Percentiles rank a stretch among this genome's conserved stretches.
Conservation (phyloP, 1,139 yeast genomes). For the Kodamaea sp. region DNA sequence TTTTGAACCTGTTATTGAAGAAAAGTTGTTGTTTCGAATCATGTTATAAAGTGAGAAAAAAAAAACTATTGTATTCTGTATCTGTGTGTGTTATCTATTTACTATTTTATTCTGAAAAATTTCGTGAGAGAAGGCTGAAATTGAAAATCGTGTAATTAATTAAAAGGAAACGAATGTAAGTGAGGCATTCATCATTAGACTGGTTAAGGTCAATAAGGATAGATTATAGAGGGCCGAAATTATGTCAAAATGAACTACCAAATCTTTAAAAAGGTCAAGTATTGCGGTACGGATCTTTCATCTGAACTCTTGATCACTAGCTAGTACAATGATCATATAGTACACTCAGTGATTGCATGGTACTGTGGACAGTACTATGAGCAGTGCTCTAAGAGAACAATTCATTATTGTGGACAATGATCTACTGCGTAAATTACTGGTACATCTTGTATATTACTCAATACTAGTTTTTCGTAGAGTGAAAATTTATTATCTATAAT, state of each 20-base stretch:
- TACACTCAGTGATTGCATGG: too few species aligned
- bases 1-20: conserved; percentile 39
- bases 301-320: too few species aligned
- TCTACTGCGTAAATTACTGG: too few species aligned
- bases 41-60: neutral
- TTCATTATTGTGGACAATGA: too few species aligned
- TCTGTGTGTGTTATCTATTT: conserved; percentile 3
- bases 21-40: neutral
- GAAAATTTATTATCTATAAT: too few species aligned
- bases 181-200: neutral
- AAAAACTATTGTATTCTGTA: neutral
- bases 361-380: too few species aligned
- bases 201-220: neutral
- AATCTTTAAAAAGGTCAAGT: neutral
- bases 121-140: neutral
- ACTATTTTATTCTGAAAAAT: conserved; percentile 2
- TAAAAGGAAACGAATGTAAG: conserved; percentile 1
- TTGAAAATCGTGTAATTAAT: neutral
- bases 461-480: too few species aligned
- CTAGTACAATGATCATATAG: too few species aligned
- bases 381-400: too few species aligned
- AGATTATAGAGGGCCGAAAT: neutral
- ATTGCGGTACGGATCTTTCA: neutral
- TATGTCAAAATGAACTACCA: neutral
- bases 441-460: too few species aligned